phyloP scores from a whole-genome alignment of 108 stramenopile species.

The Fistulifera pelliculosa region DNA sequence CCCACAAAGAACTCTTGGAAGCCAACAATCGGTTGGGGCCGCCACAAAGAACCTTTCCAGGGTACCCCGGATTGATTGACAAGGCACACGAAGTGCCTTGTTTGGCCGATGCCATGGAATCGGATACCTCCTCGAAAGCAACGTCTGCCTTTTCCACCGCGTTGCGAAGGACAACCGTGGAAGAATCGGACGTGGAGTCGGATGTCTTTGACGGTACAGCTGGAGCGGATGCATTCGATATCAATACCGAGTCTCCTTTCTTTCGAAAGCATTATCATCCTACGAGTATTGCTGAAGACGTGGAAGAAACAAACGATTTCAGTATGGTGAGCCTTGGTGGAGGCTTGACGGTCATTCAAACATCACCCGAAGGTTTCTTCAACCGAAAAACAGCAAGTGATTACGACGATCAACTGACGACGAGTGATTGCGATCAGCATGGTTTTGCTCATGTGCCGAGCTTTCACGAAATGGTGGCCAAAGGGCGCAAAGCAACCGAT shows the following conservation, averaged over 20 bases:
- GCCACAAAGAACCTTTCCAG: constrained; percentile 16
- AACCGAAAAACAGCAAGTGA: constrained; percentile 34
- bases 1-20: constrained; percentile 35
- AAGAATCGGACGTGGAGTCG: constrained; percentile 42
- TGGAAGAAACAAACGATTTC: constrained; percentile 11
- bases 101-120: constrained; percentile 70
- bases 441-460: constrained; percentile 32
- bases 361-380: constrained; percentile 26
- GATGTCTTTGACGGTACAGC: constrained; percentile 70
- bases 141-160: constrained; percentile 8
- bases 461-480: constrained; percentile 28
- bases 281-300: constrained; percentile 11
- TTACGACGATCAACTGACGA: constrained; percentile 40
- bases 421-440: constrained; percentile 37
- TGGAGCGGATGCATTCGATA: not conserved
- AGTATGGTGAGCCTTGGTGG: constrained; percentile 33
- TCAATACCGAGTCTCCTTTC: not conserved
- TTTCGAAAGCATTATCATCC: constrained; percentile 4
- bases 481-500: constrained; percentile 15
- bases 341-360: constrained; percentile 47
- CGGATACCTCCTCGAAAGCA: constrained; percentile 43
- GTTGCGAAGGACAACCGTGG: constrained; percentile 10
- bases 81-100: constrained; percentile 75
- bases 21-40: constrained; percentile 27
- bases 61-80: constrained; percentile 52